These are phyloP conservation scores for Zopfia rhizophila DNA, from an alignment of 2,329 filamentous ascomycete species.

Conservation along the genomic window DNA sequence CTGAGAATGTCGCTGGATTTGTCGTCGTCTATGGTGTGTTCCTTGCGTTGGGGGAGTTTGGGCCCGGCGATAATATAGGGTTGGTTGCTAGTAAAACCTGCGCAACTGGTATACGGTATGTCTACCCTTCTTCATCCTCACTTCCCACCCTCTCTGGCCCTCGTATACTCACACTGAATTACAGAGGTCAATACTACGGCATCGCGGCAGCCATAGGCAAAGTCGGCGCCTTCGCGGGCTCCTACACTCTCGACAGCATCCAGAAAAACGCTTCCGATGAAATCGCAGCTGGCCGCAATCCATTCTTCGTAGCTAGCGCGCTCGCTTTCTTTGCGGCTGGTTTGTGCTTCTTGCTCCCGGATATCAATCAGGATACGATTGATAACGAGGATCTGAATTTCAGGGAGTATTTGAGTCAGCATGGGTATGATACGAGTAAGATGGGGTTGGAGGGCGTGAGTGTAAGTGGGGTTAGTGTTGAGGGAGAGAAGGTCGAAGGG, in stretches of 20 bases:
- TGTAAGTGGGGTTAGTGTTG: constrained; percentile 25
- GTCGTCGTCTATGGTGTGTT: constrained; percentile 84
- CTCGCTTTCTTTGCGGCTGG: constrained; percentile 78
- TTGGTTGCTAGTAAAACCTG: constrained; percentile 87
- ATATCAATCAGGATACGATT: constrained; percentile 87
- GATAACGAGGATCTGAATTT: constrained; percentile 80
- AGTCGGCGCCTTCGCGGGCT: constrained; percentile 85
- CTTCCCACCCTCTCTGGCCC: background rate
- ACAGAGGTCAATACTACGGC: constrained; percentile 75
- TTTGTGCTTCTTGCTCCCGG: constrained; percentile 74
- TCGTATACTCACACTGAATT: background rate
- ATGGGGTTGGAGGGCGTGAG: constrained; percentile 55
- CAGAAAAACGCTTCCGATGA: constrained; percentile 50
- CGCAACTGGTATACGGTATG: constrained; percentile 78
- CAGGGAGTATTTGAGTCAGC: constrained; percentile 73
- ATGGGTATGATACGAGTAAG: constrained; percentile 79
- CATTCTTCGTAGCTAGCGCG: constrained; percentile 85
- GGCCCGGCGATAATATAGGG: constrained; percentile 92
- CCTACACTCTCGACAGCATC: constrained; percentile 79
- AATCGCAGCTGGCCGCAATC: constrained; percentile 76
- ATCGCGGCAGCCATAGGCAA: constrained; percentile 79
- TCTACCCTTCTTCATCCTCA: background rate
- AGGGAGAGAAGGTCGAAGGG: constrained; percentile 18
- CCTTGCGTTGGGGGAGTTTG: constrained; percentile 79
- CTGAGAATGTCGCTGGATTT: constrained; percentile 76